Base-by-base conservation (phyloP, 257 asterid species). In the Solanum neorickii region DNA sequence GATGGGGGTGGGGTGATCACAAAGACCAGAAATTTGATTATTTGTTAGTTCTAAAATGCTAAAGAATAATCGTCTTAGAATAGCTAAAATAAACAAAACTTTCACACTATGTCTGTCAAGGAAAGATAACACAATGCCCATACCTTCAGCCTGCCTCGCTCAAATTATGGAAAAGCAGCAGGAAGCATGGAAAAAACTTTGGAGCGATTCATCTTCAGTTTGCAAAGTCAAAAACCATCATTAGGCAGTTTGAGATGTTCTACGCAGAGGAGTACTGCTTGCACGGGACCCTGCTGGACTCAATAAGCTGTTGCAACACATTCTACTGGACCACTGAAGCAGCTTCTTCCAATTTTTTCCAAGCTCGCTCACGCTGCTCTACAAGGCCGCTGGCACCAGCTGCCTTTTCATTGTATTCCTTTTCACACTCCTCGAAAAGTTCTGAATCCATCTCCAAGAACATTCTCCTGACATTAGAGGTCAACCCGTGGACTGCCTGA, bases 311-410 rank as follows among this genome's bases (percentile, higher is more conserved):
- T 46, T 31, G 69, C 87, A 82, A 44, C 86, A 16, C 75, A 25
- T 41, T 74, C 73, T 82, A 82, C 87, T 69, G 29, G 3, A 66
- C 89, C 90, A 88, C 88, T 85, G 89, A 86, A 78, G 95, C 98
- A 73, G 92, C 96, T 88, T 93, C 95, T 92, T 96, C 98, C 31
- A 96, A 92, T 93, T 90, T 94, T 92, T 92, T 95, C 99, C 98
- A 96, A 33, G 91, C 77, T 82, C 88, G 88, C 86, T 87, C 87
- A 1, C 97, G 95, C 87, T 91, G 92, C 89, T 92, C 96, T 87
- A 92, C 90, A 18, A 89, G 42, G 88, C 90, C 89, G 62, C 92
- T 92, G 35, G 96, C 94, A 87, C 82, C 88, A 46, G 94, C 95
- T 90, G 90, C 93, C 88, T 83, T 94, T 68, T 94, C 98, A 76